Conservation (phyloP, 2,329 filamentous ascomycete genomes). For the Helotiales sp. region DNA sequence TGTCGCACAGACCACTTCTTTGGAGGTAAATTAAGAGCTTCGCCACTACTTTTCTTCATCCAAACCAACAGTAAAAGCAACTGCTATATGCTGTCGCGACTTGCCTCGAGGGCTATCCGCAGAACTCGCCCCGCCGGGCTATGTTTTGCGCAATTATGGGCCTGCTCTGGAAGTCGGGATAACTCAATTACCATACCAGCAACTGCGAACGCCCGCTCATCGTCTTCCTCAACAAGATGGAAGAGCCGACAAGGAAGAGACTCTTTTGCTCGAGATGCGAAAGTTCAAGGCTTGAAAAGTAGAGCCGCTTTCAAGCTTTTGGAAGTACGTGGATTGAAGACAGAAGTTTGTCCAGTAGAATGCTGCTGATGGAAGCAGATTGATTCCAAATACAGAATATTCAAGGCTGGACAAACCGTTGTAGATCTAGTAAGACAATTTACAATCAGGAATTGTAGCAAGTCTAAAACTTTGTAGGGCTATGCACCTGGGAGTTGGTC, state of each 20-base stretch:
- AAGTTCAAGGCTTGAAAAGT: conserved; percentile 81
- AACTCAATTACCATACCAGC: neutral
- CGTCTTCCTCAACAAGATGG: conserved; percentile 77
- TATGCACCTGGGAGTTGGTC: conserved; percentile 80
- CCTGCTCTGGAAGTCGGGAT: neutral
- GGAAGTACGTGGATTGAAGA: conserved; percentile 60
- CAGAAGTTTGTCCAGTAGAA: conserved; percentile 12
- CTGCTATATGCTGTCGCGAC: conserved; percentile 38
- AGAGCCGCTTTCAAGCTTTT: conserved; percentile 92
- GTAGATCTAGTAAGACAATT: conserved; percentile 74
- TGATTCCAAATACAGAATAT: conserved; percentile 79
- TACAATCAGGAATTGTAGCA: neutral
- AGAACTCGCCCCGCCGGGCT: neutral
- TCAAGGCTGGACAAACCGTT: conserved; percentile 80
- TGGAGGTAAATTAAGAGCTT: neutral
- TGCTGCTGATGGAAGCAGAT: conserved; percentile 58
- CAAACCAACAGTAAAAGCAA: conserved; percentile 6
- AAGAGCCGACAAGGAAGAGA: conserved; percentile 79
- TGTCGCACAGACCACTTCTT: conserved; percentile 14
- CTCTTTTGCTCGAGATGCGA: conserved; percentile 73
- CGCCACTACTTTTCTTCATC: neutral
- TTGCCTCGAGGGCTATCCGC: conserved; percentile 29
- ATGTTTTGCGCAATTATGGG: conserved; percentile 16
- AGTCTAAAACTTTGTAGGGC: conserved; percentile 54
- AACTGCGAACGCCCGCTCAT: conserved; percentile 19